These are phyloP conservation scores for Tricholoma furcatifolium DNA, from an alignment of 768 basidiomycete species.

Conservation along the genomic window DNA sequence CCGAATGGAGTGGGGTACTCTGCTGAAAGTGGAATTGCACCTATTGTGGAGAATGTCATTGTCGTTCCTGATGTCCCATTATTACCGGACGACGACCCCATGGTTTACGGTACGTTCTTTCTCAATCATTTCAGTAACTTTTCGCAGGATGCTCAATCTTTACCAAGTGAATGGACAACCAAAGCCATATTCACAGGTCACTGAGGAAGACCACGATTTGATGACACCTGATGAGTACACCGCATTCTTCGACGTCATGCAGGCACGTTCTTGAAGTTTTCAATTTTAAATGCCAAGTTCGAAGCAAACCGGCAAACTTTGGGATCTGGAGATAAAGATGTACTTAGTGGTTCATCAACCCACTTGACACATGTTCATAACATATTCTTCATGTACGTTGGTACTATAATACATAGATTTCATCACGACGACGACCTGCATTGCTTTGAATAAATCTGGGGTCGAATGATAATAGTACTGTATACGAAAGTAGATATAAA, in stretches of 20 bases:
- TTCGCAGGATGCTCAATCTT: background rate
- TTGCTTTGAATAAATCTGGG: background rate
- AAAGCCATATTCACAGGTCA: constrained; percentile 76
- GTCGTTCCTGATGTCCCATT: constrained; percentile 19
- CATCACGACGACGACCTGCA: background rate
- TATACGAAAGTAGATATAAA: too few species aligned
- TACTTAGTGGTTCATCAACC: too few species aligned
- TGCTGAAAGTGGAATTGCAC: constrained; percentile 21
- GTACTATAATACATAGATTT: background rate
- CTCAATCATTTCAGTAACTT: background rate
- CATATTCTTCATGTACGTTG: background rate
- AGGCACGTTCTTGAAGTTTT: constrained; percentile 36
- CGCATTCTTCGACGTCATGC: constrained; percentile 71
- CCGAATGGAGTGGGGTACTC: constrained; percentile 22
- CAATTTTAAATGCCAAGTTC: background rate
- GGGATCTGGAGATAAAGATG: too few species aligned
- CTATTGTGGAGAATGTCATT: constrained; percentile 23
- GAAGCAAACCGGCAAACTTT: too few species aligned
- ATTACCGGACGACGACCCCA: constrained; percentile 50
- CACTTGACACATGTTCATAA: background rate
- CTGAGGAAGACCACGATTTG: constrained; percentile 87
- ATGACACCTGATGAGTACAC: constrained; percentile 96
- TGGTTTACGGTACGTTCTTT: constrained; percentile 59
- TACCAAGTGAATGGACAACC: constrained; percentile 69
- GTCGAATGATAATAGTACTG: too few species aligned